A percentile compares a stretch with the other conserved stretches of the same genome.
phyloP scores from a whole-genome alignment of 148 eudicot species.

The Silene latifolia region DNA sequence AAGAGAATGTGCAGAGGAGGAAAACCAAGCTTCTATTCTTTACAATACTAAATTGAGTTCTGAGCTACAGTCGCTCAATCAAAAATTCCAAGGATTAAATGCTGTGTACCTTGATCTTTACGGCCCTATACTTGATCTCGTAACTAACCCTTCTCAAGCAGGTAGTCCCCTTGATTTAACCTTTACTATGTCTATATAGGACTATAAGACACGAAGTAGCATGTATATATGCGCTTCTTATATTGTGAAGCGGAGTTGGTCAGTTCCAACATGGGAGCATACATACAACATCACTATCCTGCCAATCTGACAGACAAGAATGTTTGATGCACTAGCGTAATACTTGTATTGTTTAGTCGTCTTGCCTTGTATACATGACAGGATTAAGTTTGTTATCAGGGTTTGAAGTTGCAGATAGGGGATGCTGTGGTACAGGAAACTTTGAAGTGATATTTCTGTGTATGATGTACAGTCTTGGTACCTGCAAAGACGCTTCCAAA shows the following conservation, averaged over 20 bases:
- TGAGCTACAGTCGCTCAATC: constrained; percentile 32
- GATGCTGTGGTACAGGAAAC: constrained; percentile 8
- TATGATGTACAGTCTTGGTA: constrained; percentile 8
- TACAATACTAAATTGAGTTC: constrained; percentile 25
- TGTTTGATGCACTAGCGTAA: too few relatives aligned
- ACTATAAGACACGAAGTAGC: too few relatives aligned
- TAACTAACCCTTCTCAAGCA: constrained; percentile 38
- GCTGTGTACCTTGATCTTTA: constrained; percentile 46
- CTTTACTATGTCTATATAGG: too few relatives aligned
- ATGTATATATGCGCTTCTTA: too few relatives aligned
- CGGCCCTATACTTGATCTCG: constrained; percentile 36
- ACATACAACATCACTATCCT: too few relatives aligned
- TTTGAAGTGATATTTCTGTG: neutral
- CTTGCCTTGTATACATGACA: too few relatives aligned
- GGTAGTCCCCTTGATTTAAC: constrained; percentile 21
- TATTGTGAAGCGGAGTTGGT: too few relatives aligned
- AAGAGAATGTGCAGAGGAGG: constrained; percentile 38
- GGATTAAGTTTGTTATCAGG: neutral
- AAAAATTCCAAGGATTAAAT: constrained; percentile 25
- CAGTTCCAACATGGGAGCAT: too few relatives aligned
- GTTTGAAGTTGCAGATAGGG: constrained; percentile 3
- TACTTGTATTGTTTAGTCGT: too few relatives aligned
- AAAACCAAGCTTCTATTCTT: constrained; percentile 23
- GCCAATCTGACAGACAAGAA: too few relatives aligned
- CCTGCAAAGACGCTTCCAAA: constrained; percentile 42